phyloP scores from a whole-genome alignment of 345 rosid species.

The Hibiscus syriacus region DNA sequence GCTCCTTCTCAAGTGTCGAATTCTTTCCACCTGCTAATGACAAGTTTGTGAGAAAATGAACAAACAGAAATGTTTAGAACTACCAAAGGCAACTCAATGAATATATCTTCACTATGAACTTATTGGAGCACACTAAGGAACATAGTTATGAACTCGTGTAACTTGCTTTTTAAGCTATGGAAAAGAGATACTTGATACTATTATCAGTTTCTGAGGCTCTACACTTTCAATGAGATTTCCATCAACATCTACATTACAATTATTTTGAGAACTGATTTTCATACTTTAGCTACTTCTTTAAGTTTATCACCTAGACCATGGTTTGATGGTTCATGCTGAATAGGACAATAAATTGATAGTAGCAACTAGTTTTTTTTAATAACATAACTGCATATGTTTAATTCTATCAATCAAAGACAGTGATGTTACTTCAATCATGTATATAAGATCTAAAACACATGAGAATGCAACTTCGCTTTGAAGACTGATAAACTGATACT shows the following conservation, averaged over 20 bases:
- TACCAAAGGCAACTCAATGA: background rate
- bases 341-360: background rate
- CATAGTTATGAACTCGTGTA: background rate
- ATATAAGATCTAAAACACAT: background rate
- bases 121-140: background rate
- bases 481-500: background rate
- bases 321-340: background rate
- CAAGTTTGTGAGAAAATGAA: background rate
- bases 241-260: background rate
- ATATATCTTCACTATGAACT: background rate
- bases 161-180: background rate
- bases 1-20: background rate
- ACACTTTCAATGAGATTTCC: background rate
- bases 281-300: background rate
- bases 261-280: background rate
- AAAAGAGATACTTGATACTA: background rate
- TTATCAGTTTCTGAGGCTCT: background rate
- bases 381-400: background rate
- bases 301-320: background rate
- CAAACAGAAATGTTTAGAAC: background rate
- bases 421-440: constrained; percentile 1
- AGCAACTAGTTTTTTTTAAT: background rate
- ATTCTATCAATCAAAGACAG: background rate
- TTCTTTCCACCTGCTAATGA: background rate
- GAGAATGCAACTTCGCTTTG: background rate